Evolutionary conservation across 2,329 filamentous ascomycete genomes (phyloP).

Genomic region (Orbilia brochopaga): DNA sequence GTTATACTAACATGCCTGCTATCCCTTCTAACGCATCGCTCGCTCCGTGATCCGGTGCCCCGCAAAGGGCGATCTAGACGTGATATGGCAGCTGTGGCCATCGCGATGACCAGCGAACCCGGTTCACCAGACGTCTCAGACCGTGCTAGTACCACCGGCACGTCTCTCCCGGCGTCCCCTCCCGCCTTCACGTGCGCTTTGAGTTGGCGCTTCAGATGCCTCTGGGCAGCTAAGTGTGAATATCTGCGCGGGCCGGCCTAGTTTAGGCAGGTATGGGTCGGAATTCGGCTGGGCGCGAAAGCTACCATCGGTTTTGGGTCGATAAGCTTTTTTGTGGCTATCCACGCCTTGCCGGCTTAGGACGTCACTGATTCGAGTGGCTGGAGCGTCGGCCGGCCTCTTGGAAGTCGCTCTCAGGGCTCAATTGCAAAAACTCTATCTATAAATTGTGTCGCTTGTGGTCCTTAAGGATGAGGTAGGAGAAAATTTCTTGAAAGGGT

Average conservation of each 20-base stretch:
- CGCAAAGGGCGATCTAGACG: slow-evolving; percentile 5
- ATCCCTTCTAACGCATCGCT: background rate
- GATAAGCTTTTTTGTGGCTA: background rate
- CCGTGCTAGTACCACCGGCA: background rate
- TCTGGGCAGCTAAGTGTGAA: slow-evolving; percentile 1
- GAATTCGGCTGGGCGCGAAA: background rate
- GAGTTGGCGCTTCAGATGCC: too few relatives aligned
- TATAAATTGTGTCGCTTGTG: slow-evolving; percentile 17
- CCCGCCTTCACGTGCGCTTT: background rate
- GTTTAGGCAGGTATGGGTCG: background rate
- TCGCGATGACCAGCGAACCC: background rate
- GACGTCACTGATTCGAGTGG: background rate
- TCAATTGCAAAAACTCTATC: slow-evolving; percentile 13
- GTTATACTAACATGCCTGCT: background rate
- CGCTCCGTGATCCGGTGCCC: background rate
- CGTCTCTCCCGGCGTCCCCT: background rate
- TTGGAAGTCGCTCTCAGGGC: background rate
- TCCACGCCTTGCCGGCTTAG: background rate
- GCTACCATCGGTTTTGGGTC: background rate
- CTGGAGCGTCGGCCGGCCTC: background rate
- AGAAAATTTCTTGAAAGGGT: slow-evolving; percentile 9
- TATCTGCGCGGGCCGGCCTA: background rate
- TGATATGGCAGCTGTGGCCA: slow-evolving; percentile 11
- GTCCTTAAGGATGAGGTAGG: slow-evolving; percentile 3
- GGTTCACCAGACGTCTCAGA: background rate